A percentile compares a stretch with the other conserved stretches of the same genome.
phyloP scores from a whole-genome alignment of 1,284 basidiomycete genomes.

The Papiliotrema nemorosa region DNA sequence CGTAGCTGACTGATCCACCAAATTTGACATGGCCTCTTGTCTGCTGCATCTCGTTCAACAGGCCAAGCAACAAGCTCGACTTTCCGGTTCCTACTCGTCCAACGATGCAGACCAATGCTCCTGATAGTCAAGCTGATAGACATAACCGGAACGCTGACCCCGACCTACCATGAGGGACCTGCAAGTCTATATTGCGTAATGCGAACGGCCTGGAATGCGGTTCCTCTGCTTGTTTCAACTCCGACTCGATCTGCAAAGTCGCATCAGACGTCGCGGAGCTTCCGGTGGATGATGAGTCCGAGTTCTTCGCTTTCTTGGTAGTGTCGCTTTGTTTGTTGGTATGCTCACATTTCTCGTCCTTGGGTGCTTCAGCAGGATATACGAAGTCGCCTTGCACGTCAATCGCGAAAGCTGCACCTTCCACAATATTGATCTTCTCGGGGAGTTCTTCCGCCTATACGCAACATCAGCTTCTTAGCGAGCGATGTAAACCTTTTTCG shows the following conservation, averaged over 20 bases:
- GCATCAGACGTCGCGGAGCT: slow-evolving; percentile 10
- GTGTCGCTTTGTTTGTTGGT: background rate
- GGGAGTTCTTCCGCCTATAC: slow-evolving; percentile 13
- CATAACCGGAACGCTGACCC: background rate
- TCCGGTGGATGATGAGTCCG: no score
- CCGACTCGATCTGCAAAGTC: background rate
- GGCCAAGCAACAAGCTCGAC: slow-evolving; percentile 59
- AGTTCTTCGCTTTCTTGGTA: no score
- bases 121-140: slow-evolving; percentile 8
- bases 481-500: background rate
- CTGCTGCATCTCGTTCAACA: slow-evolving; percentile 73
- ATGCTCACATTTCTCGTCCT: slow-evolving; percentile 13
- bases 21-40: slow-evolving; percentile 59
- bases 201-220: no score
- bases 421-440: background rate
- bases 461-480: background rate
- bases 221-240: no score
- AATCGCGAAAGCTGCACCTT: slow-evolving; percentile 50
- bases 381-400: slow-evolving; percentile 62
- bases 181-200: slow-evolving; percentile 58
- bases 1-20: slow-evolving; percentile 65
- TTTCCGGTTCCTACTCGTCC: slow-evolving; percentile 40
- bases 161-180: slow-evolving; percentile 52
- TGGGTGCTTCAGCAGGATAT: slow-evolving; percentile 52
- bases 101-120: slow-evolving; percentile 30